Base-by-base conservation (phyloP, 306 rosid species). In the Aeschynomene evenia region DNA sequence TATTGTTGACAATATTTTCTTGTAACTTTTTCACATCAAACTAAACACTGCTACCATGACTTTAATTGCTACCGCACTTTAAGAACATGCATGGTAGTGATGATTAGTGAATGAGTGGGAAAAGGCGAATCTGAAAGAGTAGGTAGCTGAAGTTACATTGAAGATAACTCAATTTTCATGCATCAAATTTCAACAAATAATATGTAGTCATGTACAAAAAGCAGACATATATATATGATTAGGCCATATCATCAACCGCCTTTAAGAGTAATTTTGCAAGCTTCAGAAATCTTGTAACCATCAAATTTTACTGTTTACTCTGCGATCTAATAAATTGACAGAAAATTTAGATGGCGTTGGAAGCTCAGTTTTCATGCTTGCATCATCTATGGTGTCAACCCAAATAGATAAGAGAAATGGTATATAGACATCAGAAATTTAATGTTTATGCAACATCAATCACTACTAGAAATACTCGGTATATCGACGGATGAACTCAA, bases 361-460 rank as follows among this genome's bases (percentile, higher is more conserved):
- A n/a, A 20, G 33, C 34, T 20, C 3, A 11, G n/a, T 26, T 19
- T 61, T 4, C 46, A 21, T 71, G 75, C 60, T 60, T 72, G 70
- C 62, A 50, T 72, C 77, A 72, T 61, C 36, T 42, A 60, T 49
- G n/a, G 7, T 70, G 70, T 50, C 63, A 71, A 22, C 24, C 8
- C 59, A 59, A 67, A 40, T 40, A 28, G 31, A 34, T 9, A 11
- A 34, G 11, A n/a, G n/a, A n/a, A n/a, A n/a, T n/a, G n/a, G n/a
- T n/a, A n/a, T n/a, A n/a, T n/a, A n/a, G n/a, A n/a, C n/a, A n/a
- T n/a, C n/a, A n/a, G n/a, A n/a, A n/a, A n/a, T n/a, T n/a, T n/a
- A n/a, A n/a, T n/a, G n/a, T n/a, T n/a, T n/a, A n/a, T n/a, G n/a
- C n/a, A n/a, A n/a, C n/a, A n/a, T n/a, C n/a, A n/a, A n/a, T n/a